These are phyloP conservation scores for Biscogniauxia mediterranea DNA, from an alignment of 2,329 filamentous ascomycete genomes.

Conservation along the genomic window DNA sequence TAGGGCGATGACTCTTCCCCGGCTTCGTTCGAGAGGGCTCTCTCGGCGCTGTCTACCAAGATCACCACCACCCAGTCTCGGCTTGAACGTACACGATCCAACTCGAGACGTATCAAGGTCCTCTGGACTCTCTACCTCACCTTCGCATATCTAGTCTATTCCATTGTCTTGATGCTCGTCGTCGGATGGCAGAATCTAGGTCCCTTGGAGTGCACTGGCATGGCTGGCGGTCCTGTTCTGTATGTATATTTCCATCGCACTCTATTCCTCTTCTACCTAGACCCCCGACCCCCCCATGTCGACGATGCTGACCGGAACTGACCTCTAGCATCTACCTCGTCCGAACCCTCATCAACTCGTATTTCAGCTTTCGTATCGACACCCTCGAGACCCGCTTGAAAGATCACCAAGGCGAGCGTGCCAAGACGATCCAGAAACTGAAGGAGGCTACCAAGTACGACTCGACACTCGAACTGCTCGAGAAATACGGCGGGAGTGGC, in stretches of 20 bases:
- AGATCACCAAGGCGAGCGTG: conserved; percentile 72
- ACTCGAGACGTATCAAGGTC: conserved; percentile 74
- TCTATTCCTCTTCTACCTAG: no score
- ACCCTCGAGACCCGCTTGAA: conserved; percentile 68
- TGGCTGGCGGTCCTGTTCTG: conserved; percentile 77
- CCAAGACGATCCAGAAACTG: conserved; percentile 86
- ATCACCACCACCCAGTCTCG: conserved; percentile 72
- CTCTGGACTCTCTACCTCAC: conserved; percentile 88
- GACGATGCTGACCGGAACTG: conserved; percentile 9
- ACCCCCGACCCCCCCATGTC: no score
- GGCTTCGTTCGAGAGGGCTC: conserved; percentile 87
- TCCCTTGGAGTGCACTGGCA: conserved; percentile 70
- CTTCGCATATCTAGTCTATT: conserved; percentile 86
- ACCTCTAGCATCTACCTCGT: conserved; percentile 71
- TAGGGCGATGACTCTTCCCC: conserved; percentile 79
- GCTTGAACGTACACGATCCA: conserved; percentile 71
- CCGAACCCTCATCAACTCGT: conserved; percentile 62
- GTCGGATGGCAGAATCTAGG: conserved; percentile 81
- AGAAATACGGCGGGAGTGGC: conserved; percentile 82
- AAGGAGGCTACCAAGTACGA: conserved; percentile 96
- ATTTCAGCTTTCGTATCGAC: conserved; percentile 80
- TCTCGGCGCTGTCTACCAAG: conserved; percentile 78
- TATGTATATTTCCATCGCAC: conserved; percentile 40
- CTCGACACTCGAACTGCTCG: conserved; percentile 85
- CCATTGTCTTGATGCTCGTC: conserved; percentile 78